These are phyloP conservation scores for Botrytis elliptica DNA, from an alignment of 2,329 filamentous ascomycete species.

Conservation along the genomic window DNA sequence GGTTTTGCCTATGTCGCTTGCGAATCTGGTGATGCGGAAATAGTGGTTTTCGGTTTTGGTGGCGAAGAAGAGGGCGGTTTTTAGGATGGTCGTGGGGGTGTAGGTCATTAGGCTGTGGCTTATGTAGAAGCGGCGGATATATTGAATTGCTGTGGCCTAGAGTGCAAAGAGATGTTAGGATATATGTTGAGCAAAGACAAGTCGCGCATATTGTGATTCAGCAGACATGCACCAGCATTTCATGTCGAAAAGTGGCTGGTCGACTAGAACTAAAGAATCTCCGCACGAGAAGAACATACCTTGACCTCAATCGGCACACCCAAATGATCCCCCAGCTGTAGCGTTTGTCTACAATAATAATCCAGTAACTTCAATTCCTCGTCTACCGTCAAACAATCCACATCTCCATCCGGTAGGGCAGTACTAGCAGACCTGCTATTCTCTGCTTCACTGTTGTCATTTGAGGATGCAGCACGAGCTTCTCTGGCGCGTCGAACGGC, in stretches of 20 bases:
- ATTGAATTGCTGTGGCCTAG: conserved; percentile 47
- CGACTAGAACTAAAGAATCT: neutral
- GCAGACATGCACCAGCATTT: too few species aligned
- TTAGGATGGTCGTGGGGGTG: conserved; percentile 82
- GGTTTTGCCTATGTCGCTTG: conserved; percentile 65
- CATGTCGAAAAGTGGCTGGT: neutral
- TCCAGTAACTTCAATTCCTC: conserved; percentile 82
- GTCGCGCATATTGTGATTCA: neutral
- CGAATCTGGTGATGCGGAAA: conserved; percentile 57
- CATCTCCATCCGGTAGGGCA: conserved; percentile 44
- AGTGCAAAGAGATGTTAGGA: neutral
- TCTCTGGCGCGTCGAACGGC: conserved; percentile 52
- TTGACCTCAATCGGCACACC: conserved; percentile 60
- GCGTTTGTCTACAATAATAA: conserved; percentile 67
- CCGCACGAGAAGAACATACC: conserved; percentile 42
- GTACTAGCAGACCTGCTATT: conserved; percentile 37
- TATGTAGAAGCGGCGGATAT: conserved; percentile 91
- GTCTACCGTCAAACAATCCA: conserved; percentile 77
- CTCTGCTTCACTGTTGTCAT: conserved; percentile 37
- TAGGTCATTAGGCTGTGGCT: conserved; percentile 97
- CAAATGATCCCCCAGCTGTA: conserved; percentile 59
- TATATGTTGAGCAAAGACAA: neutral
- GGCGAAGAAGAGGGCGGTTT: conserved; percentile 88
- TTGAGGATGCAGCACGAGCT: conserved; percentile 39
- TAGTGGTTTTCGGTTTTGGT: conserved; percentile 90